Evolutionary conservation across 2,329 filamentous ascomycete species (phyloP), one percentile per base, ranked within the genome.

Genomic region (Hymenoscyphus infarciens): DNA sequence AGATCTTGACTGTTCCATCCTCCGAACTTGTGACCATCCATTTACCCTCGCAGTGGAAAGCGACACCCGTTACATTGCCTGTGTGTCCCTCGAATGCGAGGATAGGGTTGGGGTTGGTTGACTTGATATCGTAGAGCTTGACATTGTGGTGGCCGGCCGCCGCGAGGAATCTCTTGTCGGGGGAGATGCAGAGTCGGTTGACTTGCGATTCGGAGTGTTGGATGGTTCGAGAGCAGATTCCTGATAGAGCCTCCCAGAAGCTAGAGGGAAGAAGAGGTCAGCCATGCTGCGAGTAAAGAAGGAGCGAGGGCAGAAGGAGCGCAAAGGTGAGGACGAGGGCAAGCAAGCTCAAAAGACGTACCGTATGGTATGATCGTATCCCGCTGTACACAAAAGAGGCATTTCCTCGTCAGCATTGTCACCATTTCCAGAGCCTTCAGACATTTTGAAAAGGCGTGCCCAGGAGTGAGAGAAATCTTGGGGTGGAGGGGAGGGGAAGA

Each of bases 1-100:
- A 74, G 33, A 74, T 73, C 63, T 74, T 74, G 16, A 74, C 72
- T 5, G 70, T 74, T 84, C 93, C 91, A 74, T 99, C 95, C 77
- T 99, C 95, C 56, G 91, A 96, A 76, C 90, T 96, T 10, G 95
- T 99, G 19, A 98, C 95, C 91, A 99, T 97, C 95, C 95, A 99
- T 79, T 99, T 99, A 11, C 94, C 93, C 77, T 99, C 95, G 75
- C 94, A 98, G 76, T 99, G 95, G 75, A 99, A 99, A 11, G 93
- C 93, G 56, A 99, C 91, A 53, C 95, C 95, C 0, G 95, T 99
- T 74, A 99, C 89, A 73, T 99, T 99, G 69, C 88, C 92, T 13
- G 91, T 95, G 78, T 99, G 95, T 52, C 95, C 95, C 75, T 98
- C 94, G 72, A 99, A 98, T 22, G 90, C 93, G 72, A 98, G 86